phyloP scores from a whole-genome alignment of 2,329 filamentous ascomycete genomes.

The Dichotomopilus funicola region DNA sequence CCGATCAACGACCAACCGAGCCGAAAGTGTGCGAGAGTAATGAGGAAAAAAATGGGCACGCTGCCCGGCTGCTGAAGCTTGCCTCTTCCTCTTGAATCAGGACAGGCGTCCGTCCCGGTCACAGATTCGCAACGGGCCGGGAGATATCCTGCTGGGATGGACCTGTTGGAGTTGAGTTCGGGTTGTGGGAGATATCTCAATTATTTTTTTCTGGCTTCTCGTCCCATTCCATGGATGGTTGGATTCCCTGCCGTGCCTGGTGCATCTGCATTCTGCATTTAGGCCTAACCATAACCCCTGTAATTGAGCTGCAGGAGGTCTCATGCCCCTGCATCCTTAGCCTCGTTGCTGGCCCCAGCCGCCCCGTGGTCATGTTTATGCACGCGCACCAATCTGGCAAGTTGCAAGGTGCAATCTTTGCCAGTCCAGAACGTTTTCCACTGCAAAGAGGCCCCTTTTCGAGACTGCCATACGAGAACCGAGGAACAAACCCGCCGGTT shows the following conservation, averaged over 20 bases:
- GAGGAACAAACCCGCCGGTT: no score
- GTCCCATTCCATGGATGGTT: neutral
- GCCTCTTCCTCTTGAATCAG: neutral
- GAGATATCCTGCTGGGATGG: neutral
- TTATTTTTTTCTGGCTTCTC: constrained; percentile 11
- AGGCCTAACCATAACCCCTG: constrained; percentile 22
- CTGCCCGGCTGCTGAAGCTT: neutral
- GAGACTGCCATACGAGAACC: neutral
- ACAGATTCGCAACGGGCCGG: neutral
- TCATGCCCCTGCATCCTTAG: constrained; percentile 20
- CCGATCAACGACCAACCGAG: neutral
- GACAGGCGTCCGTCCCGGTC: neutral
- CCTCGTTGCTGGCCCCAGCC: constrained; percentile 7
- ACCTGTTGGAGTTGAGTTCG: constrained; percentile 1
- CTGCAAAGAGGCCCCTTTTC: neutral
- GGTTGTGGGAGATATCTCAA: neutral
- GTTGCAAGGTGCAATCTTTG: neutral
- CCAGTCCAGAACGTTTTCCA: neutral
- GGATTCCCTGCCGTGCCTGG: constrained; percentile 11
- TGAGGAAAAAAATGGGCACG: neutral
- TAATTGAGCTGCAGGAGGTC: constrained; percentile 19
- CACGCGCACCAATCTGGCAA: constrained; percentile 8
- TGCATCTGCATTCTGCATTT: constrained; percentile 20
- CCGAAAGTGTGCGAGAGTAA: neutral
- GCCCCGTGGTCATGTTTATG: constrained; percentile 3